Percentiles rank a stretch among this genome's conserved stretches.
These are phyloP conservation scores for Mycena leptocephala DNA, from an alignment of 768 basidiomycete species.

Conservation along the genomic window DNA sequence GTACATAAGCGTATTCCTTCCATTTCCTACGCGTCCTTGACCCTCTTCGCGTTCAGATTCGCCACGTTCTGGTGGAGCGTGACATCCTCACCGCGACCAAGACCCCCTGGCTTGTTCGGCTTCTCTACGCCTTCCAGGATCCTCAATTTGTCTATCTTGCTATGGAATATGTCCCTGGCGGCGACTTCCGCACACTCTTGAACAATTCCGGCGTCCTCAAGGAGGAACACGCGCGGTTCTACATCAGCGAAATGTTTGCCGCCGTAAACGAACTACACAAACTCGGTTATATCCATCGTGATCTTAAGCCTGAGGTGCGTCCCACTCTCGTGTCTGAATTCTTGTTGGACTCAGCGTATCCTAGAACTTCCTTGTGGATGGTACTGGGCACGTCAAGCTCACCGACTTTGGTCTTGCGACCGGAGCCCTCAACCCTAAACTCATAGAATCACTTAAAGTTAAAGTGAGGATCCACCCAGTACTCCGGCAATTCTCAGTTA, in stretches of 20 bases:
- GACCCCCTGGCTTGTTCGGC: slow-evolving; percentile 95
- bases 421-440: slow-evolving; percentile 93
- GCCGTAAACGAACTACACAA: slow-evolving; percentile 96
- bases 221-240: slow-evolving; percentile 97
- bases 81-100: slow-evolving; percentile 98
- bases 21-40: slow-evolving; percentile 14
- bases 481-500: neutral
- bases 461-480: slow-evolving; percentile 68
- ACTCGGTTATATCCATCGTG: slow-evolving; percentile 98
- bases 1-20: slow-evolving; percentile 55
- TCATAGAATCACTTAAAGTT: slow-evolving; percentile 95
- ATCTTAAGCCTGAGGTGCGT: slow-evolving; percentile 95
- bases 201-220: slow-evolving; percentile 99
- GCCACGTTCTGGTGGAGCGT: slow-evolving; percentile 98
- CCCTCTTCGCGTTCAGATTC: slow-evolving; percentile 69
- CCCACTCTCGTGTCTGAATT: neutral
- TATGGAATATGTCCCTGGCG: slow-evolving; percentile 90
- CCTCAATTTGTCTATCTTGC: slow-evolving; percentile 87
- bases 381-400: slow-evolving; percentile 96
- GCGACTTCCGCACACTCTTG: slow-evolving; percentile 96
- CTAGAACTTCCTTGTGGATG: slow-evolving; percentile 95
- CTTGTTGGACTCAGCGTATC: slow-evolving; percentile 45
- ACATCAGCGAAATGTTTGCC: slow-evolving; percentile 98
- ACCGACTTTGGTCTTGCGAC: slow-evolving; percentile 99
- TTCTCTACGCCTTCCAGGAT: slow-evolving; percentile 98